Evolutionary conservation across 2,329 filamentous ascomycete species (phyloP).

Genomic region (Elsinoe perseae): DNA sequence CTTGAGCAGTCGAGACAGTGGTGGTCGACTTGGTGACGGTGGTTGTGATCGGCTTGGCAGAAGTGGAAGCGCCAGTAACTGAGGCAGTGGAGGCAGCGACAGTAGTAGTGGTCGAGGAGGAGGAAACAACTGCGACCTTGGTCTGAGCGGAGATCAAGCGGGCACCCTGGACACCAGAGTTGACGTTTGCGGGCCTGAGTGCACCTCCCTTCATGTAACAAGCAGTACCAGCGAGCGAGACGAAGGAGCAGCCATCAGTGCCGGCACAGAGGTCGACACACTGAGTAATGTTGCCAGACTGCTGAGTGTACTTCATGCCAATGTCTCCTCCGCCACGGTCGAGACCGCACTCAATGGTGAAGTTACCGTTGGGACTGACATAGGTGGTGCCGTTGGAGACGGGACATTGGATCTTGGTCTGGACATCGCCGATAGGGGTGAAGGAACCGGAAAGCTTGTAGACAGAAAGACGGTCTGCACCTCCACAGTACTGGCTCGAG

Average conservation of each 20-base stretch:
- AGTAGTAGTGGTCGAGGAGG: constrained; percentile 16
- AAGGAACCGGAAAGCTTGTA: constrained; percentile 31
- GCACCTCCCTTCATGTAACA: constrained; percentile 27
- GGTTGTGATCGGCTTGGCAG: constrained; percentile 10
- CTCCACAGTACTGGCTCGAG: constrained; percentile 33
- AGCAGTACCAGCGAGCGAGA: constrained; percentile 23
- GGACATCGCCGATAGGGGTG: constrained; percentile 18
- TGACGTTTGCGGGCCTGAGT: constrained; percentile 16
- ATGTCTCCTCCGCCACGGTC: constrained; percentile 16
- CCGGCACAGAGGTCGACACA: constrained; percentile 22
- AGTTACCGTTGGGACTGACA: constrained; percentile 24
- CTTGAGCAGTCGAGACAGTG: background rate
- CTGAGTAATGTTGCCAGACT: constrained; percentile 17
- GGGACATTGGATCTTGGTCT: constrained; percentile 11
- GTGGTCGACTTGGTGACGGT: constrained; percentile 3
- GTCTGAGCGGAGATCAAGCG: constrained; percentile 10
- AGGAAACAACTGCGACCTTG: background rate
- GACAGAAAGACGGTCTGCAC: constrained; percentile 29
- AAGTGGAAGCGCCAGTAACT: constrained; percentile 3
- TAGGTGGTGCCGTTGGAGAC: constrained; percentile 23
- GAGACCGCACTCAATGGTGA: constrained; percentile 22
- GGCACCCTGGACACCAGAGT: constrained; percentile 19
- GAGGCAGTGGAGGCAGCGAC: constrained; percentile 8
- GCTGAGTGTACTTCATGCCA: constrained; percentile 9
- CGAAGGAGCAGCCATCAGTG: constrained; percentile 23